Base-by-base conservation (phyloP, 2,329 filamentous ascomycete species). In the Thermoascus crustaceus region DNA sequence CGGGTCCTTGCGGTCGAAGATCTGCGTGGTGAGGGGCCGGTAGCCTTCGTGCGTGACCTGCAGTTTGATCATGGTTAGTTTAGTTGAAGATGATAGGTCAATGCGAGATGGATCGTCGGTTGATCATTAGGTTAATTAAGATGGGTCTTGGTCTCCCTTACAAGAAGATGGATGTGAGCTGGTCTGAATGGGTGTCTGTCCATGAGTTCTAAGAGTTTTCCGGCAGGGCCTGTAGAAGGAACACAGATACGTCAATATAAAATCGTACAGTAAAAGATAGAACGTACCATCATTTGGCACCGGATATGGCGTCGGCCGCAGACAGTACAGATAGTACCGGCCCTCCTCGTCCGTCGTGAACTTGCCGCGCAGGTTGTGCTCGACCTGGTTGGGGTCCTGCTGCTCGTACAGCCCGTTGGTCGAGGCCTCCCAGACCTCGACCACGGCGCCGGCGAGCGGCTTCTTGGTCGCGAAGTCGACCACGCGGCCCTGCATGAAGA, bases 351-450 rank as follows among this genome's bases (percentile, higher is more conserved):
- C 78, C 1, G 82, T 85, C 33, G 65, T 70, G 53, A 87, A 85
- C 30, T 77, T 76, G 4, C 84, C 84, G 3, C 83, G 73, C 14
- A 88, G 68, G 55, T 88, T 88, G 60, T 78, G 77, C 38, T 87
- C 82, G 5, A 72, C 67, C 61, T 87, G 82, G 2, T 73, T 61
- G 0, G 72, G 64, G 45, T 87, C 82, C 59, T 87, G 82, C 60
- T 86, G 81, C 63, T 86, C 82, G 45, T 81, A 80, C 32, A 71
- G 38, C 68, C 73, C 73, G 50, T 89, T 88, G 20, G 84, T 82
- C 0, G 76, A 82, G 0, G 82, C 82, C 53, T 88, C 79, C 84
- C 85, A 91, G 34, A 88, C 72, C 52, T 89, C 84, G 22, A 91
- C 70, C 14, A 75, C 69, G 2, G 82, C 82, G 40, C 70, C 69